Evolutionary conservation across 441 rosid species (phyloP), one percentile per base, ranked within the genome.

Genomic region (Rhodomyrtus psidioides): DNA sequence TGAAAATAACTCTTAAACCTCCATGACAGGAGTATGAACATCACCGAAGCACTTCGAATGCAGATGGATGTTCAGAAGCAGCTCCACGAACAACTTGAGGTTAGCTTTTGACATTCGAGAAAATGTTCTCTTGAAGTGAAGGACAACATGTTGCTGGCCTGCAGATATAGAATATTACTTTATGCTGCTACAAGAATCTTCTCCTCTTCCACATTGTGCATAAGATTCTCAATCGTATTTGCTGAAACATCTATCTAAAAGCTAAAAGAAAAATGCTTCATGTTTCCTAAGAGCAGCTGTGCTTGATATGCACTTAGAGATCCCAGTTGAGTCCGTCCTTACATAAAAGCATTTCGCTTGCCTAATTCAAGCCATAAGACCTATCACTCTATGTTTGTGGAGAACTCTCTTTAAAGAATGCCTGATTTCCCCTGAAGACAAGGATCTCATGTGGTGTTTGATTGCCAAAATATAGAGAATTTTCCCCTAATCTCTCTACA

Each of bases 1-100:
- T 70, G 15, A 70, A 70, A 70, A 39, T 70, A 2, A 5, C 79
- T 62, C 79, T 70, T 39, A 21, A 21, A 21, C 51, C 79, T 82
- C 9, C 55, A 58, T 56, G 21, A 84, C 93, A 96, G 98, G 91
- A 92, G 93, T 90, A 91, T 92, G 82, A 95, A 93, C 85, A 93
- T 96, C 84, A 95, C 96, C 53, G 98, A 95, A 93, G 97, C 99
- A 85, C 86, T 96, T 91, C 91, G 95, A 83, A 74, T 96, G 92
- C 99, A 96, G 91, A 92, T 96, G 93, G 95, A 95, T 89, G 98
- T 96, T 86, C 99, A 96, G 89, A 96, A 95, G 93, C 94, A 82
- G 83, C 98, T 96, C 83, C 99, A 96, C 42, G 99, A 95, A 91
- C 99, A 96, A 89, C 98, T 95, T 84, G 99, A 96, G 98, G 99